Percentiles rank a stretch among this genome's conserved stretches.
Conservation (phyloP, 1,284 basidiomycete species). For the Microbotryum lychnidis-dioicae region DNA sequence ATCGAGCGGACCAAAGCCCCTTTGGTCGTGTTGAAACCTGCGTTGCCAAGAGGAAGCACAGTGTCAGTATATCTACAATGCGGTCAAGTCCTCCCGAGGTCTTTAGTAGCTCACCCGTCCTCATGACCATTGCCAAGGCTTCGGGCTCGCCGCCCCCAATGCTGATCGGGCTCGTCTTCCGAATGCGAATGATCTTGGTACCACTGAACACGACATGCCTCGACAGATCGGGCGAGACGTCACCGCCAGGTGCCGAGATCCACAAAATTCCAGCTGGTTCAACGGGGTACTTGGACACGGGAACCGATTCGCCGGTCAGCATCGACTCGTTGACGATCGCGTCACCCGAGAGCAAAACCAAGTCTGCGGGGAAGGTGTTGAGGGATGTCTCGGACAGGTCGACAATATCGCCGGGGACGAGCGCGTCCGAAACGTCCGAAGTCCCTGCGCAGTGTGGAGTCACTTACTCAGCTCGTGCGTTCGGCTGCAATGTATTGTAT, state of each 20-base stretch:
- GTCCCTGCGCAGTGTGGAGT: conserved; percentile 49
- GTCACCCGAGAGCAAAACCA: conserved; percentile 86
- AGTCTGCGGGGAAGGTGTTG: conserved; percentile 76
- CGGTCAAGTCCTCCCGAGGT: too few species aligned
- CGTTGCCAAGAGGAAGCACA: not conserved
- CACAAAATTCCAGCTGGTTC: conserved; percentile 17
- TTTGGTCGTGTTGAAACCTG: conserved; percentile 95
- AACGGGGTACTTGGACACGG: conserved; percentile 75
- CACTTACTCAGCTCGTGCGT: conserved; percentile 9
- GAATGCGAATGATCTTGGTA: conserved; percentile 84
- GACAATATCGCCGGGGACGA: conserved; percentile 90
- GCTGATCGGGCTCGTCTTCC: conserved; percentile 49
- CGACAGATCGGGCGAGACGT: conserved; percentile 60
- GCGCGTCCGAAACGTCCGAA: conserved; percentile 61
- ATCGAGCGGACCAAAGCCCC: conserved; percentile 92
- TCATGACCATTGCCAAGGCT: conserved; percentile 79
- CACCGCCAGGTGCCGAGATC: conserved; percentile 37
- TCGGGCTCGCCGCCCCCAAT: conserved; percentile 28
- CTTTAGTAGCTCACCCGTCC: conserved; percentile 56
- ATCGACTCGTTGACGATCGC: conserved; percentile 98
- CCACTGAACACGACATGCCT: conserved; percentile 88
- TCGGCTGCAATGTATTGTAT: not conserved
- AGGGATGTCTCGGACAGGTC: conserved; percentile 73
- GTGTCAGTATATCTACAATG: not conserved
- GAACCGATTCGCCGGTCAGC: conserved; percentile 93